phyloP scores from a whole-genome alignment of 148 eudicot genomes.

The Vaccinium darrowii region DNA sequence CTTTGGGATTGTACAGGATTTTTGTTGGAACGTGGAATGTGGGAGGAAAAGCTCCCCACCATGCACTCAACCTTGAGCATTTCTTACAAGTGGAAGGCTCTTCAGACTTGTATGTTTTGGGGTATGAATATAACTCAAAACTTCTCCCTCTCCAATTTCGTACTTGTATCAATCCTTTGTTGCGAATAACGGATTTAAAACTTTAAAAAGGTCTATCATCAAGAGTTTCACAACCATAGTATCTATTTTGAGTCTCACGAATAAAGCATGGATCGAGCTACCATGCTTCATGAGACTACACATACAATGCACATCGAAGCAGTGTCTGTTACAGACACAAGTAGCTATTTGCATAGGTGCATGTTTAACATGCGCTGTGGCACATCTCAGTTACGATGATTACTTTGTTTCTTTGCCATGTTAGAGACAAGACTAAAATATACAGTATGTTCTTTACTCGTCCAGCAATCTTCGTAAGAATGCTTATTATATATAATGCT shows the following conservation, averaged over 20 bases:
- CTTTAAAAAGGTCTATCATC: background rate
- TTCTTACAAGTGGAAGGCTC: conserved; percentile 74
- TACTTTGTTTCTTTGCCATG: too few species aligned
- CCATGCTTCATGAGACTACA: background rate
- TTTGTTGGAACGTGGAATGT: conserved; percentile 93
- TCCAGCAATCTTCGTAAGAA: too few species aligned
- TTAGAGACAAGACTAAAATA: too few species aligned
- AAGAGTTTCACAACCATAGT: background rate
- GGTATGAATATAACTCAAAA: conserved; percentile 37
- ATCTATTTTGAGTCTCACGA: background rate
- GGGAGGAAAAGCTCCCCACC: conserved; percentile 73
- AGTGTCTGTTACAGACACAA: background rate
- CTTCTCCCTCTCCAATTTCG: background rate
- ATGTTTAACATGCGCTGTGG: background rate
- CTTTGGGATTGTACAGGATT: conserved; percentile 41
- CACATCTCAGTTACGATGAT: too few species aligned
- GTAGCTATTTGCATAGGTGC: too few species aligned
- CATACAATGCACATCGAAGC: too few species aligned
- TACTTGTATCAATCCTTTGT: background rate
- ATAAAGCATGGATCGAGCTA: background rate
- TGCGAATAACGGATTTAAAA: too few species aligned
- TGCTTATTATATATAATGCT: too few species aligned
- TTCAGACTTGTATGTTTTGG: conserved; percentile 79
- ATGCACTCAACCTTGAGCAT: conserved; percentile 60
- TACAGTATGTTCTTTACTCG: too few species aligned